Percentiles rank a stretch among this genome's conserved stretches.
Evolutionary conservation across 2,329 filamentous ascomycete genomes (phyloP).

Genomic region (Leptographium radiaticola): DNA sequence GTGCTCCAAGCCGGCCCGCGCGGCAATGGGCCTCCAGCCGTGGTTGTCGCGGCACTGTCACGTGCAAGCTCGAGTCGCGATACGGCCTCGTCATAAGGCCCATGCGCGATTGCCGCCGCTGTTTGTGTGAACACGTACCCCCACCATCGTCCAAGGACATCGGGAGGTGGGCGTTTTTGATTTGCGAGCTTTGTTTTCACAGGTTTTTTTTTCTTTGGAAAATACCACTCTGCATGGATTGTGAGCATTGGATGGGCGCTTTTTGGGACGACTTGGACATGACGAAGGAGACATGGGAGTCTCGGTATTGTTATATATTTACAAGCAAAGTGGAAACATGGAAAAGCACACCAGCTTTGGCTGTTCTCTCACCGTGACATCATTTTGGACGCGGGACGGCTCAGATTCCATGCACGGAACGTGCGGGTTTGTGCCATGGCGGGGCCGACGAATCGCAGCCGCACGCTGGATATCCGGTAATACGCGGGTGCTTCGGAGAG

Average conservation of each 20-base stretch:
- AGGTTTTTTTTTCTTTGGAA: not conserved
- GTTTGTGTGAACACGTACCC: not conserved
- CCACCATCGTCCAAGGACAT: too few relatives aligned
- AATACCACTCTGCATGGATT: not conserved
- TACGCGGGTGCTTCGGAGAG: too few relatives aligned
- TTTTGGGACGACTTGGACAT: not conserved
- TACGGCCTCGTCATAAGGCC: not conserved
- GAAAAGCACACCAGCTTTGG: too few relatives aligned
- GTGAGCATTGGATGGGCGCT: not conserved
- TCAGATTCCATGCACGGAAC: too few relatives aligned
- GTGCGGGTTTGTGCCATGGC: too few relatives aligned
- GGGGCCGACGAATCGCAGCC: too few relatives aligned
- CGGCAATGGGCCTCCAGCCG: slow-evolving; percentile 2
- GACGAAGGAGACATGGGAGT: not conserved
- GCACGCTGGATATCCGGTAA: too few relatives aligned
- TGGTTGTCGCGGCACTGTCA: slow-evolving; percentile 2
- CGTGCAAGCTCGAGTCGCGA: not conserved
- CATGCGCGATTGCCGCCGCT: not conserved
- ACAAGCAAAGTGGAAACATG: too few relatives aligned
- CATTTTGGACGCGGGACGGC: too few relatives aligned
- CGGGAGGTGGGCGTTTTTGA: not conserved
- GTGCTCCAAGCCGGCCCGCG: not conserved
- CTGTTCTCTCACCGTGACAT: too few relatives aligned
- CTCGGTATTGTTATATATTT: not conserved
- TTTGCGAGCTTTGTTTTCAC: not conserved